These are phyloP conservation scores for Nothophytophthora sp. DNA, from an alignment of 352 stramenopile species.

Conservation along the genomic window DNA sequence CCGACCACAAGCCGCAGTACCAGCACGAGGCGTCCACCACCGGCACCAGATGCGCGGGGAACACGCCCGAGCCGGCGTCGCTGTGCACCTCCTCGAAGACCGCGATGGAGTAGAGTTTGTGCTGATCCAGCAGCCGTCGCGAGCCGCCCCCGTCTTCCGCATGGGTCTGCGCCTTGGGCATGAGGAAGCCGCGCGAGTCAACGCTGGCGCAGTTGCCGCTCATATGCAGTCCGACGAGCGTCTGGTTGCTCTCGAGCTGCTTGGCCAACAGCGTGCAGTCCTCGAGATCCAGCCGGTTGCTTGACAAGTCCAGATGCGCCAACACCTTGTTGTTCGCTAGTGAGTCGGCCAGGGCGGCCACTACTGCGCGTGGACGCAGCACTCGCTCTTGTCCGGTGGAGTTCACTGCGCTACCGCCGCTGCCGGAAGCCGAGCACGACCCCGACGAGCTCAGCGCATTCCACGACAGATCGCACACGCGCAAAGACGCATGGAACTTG, in stretches of 20 bases:
- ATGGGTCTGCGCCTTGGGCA: slow-evolving; percentile 44
- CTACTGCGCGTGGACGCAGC: slow-evolving; percentile 42
- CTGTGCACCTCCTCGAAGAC: slow-evolving; percentile 74
- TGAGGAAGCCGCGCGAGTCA: slow-evolving; percentile 67
- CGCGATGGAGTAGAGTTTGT: slow-evolving; percentile 78
- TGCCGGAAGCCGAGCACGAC: slow-evolving; percentile 4
- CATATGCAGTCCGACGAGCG: slow-evolving; percentile 74
- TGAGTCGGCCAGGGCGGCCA: slow-evolving; percentile 56
- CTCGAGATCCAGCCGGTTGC: slow-evolving; percentile 65
- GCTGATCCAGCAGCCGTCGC: slow-evolving; percentile 54
- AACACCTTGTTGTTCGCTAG: slow-evolving; percentile 83
- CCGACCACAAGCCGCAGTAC: slow-evolving; percentile 76
- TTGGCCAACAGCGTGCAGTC: slow-evolving; percentile 63
- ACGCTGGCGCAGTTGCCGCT: slow-evolving; percentile 71
- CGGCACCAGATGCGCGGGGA: slow-evolving; percentile 46
- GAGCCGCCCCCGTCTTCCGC: slow-evolving; percentile 21
- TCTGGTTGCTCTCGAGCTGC: slow-evolving; percentile 73
- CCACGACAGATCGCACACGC: slow-evolving; percentile 77
- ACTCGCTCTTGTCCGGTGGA: slow-evolving; percentile 4
- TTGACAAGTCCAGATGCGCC: slow-evolving; percentile 66
- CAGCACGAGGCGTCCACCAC: slow-evolving; percentile 77
- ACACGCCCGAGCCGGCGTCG: slow-evolving; percentile 48
- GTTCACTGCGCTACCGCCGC: not conserved
- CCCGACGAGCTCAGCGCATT: slow-evolving; percentile 61
- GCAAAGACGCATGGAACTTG: slow-evolving; percentile 72